A percentile compares a stretch with the other conserved stretches of the same genome.
Evolutionary conservation across 441 rosid genomes (phyloP).

Genomic region (Cnidoscolus chayamansa): DNA sequence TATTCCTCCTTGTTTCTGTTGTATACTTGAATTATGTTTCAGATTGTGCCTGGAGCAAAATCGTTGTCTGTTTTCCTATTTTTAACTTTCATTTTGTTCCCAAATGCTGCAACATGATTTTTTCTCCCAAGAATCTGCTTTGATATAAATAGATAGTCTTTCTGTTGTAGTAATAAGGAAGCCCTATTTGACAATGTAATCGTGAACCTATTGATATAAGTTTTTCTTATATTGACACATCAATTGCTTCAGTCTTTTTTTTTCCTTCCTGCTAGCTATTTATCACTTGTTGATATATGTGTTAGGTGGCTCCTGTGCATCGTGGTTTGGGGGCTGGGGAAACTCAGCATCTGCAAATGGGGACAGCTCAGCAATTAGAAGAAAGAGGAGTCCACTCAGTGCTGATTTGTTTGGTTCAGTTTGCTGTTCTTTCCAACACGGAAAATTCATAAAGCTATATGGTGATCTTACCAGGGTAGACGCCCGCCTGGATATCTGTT

Average conservation of each 20-base stretch:
- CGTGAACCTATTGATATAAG: no score
- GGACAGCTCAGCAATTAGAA: constrained; percentile 19
- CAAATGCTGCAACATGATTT: no score
- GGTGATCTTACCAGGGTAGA: constrained; percentile 74
- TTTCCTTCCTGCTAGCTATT: no score
- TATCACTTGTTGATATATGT: constrained; percentile 12
- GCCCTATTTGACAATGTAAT: no score
- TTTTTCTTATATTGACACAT: no score
- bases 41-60: not conserved
- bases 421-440: constrained; percentile 67
- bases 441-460: constrained; percentile 54
- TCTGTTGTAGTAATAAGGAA: no score
- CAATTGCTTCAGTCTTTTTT: no score
- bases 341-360: constrained; percentile 26
- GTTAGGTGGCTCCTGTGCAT: constrained; percentile 55
- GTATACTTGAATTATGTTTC: not conserved
- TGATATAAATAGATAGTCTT: no score
- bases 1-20: not conserved
- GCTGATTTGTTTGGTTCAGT: constrained; percentile 72
- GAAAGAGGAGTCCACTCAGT: constrained; percentile 47
- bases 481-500: constrained; percentile 66
- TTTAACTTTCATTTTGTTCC: not conserved
- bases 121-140: not conserved
- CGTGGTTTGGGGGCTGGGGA: constrained; percentile 54
- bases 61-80: not conserved